These are phyloP conservation scores for Corylus heterophylla DNA, from an alignment of 306 rosid species.

Conservation along the genomic window DNA sequence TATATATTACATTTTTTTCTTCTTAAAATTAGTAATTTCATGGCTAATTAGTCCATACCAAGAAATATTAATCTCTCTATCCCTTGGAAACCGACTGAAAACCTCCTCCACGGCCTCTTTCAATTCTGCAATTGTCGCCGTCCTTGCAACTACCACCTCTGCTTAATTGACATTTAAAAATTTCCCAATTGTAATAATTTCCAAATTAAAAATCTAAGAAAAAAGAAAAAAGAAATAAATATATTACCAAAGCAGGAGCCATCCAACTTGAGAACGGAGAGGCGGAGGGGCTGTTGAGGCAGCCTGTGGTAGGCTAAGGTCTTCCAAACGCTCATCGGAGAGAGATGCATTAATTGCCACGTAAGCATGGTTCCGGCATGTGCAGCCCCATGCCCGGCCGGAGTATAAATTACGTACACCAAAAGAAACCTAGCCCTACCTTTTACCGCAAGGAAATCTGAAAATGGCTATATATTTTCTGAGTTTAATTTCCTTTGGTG, in stretches of 20 bases:
- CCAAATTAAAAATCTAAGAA: neutral
- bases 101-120: slow-evolving; percentile 51
- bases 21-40: neutral
- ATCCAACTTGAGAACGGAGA: slow-evolving; percentile 50
- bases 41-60: slow-evolving; percentile 31
- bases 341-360: neutral
- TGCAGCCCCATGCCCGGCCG: neutral
- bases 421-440: neutral
- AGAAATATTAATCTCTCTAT: slow-evolving; percentile 35
- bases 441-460: neutral
- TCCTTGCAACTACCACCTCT: slow-evolving; percentile 40
- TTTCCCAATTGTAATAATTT: neutral
- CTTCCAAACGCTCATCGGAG: slow-evolving; percentile 17
- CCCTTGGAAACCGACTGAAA: slow-evolving; percentile 29
- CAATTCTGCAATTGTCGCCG: slow-evolving; percentile 46
- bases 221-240: neutral
- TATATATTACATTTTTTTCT: no score
- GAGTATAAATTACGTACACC: neutral
- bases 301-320: slow-evolving; percentile 30
- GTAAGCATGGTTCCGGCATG: neutral
- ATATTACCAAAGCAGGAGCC: slow-evolving; percentile 47
- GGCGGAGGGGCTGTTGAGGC: slow-evolving; percentile 42
- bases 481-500: neutral
- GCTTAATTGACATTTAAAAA: neutral
- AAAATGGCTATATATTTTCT: neutral